Base-by-base conservation (phyloP, 2,329 filamentous ascomycete genomes). In the Amphichorda felina region DNA sequence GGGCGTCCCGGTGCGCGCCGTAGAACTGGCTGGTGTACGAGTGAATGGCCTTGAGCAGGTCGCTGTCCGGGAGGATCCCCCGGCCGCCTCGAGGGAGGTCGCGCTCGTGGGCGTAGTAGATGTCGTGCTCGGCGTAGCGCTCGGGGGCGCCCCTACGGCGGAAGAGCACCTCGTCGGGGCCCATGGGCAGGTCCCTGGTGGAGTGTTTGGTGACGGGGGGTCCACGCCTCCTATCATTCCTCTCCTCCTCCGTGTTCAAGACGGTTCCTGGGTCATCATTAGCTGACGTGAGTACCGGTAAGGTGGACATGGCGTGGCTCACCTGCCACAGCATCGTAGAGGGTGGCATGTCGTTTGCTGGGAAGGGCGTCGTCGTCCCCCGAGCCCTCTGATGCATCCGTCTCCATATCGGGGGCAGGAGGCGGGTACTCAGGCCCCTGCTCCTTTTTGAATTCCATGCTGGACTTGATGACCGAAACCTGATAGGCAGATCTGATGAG, bases 241-340 rank as follows among this genome's bases (percentile, higher is more conserved):
- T 11, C 19, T 33, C 30, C 36, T 27, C 38, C 38, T 35, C 40
- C 3, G 18, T 16, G 27, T 15, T 25, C 10, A 15, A 9, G 4
- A 30, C 18, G 15, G 14, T 22, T 7, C 34, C 34, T 35, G 17
- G 11, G 17, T 32, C 17, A 8, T 26, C 24, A n/a, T 26, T 26
- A n/a, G 8, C n/a, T 26, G 24, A 8, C 24, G 24, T 26, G 8
- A 8, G 24, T 26, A 26, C 8, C 8, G 8, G 37, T 43, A 32
- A 44, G 8, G 24, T 26, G 8, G 24, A 26, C n/a, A 8, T 26
- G 8, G 24, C n/a, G n/a, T n/a, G n/a, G n/a, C 55, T 44, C 51
- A 80, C 79, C 79, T 47, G 79, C 79, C 36, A 84, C 78, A 13
- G 79, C 80, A 56, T 87, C 81, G 54, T 81, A 87, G 15, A 87